phyloP scores from a whole-genome alignment of 768 basidiomycete genomes.

The Russula sp. region DNA sequence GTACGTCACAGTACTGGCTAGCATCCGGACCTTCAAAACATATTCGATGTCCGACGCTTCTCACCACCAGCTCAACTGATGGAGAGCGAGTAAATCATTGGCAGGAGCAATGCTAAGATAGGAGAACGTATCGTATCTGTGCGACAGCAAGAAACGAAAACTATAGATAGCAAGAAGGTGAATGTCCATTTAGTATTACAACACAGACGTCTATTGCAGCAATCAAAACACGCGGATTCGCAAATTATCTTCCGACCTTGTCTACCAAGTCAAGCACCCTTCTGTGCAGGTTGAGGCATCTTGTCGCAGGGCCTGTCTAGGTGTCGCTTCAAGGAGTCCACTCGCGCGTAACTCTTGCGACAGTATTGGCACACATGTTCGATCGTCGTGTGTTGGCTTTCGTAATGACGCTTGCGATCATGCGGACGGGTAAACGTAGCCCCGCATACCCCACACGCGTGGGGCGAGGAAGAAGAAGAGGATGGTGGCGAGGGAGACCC shows the following conservation, averaged over 20 bases:
- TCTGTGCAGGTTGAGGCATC: slow-evolving; percentile 22
- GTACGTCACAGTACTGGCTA: not conserved
- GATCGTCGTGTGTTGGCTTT: slow-evolving; percentile 64
- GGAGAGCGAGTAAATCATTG: slow-evolving; percentile 7
- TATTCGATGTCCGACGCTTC: not conserved
- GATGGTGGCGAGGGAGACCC: slow-evolving; percentile 26
- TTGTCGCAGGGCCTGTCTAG: slow-evolving; percentile 76
- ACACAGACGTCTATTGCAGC: slow-evolving; percentile 10
- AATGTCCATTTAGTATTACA: slow-evolving; percentile 12
- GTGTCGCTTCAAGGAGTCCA: slow-evolving; percentile 76
- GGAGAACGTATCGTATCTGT: slow-evolving; percentile 4
- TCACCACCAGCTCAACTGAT: slow-evolving; percentile 10
- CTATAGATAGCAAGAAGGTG: not conserved
- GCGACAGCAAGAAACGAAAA: slow-evolving; percentile 7
- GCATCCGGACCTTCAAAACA: not conserved
- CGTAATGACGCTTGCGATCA: slow-evolving; percentile 76
- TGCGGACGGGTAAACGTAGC: slow-evolving; percentile 77
- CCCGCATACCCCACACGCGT: slow-evolving; percentile 66
- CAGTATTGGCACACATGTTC: slow-evolving; percentile 68
- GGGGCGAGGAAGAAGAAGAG: slow-evolving; percentile 51
- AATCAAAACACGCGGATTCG: slow-evolving; percentile 1
- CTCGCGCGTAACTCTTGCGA: slow-evolving; percentile 73
- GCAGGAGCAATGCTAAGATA: slow-evolving; percentile 11
- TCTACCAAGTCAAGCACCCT: slow-evolving; percentile 7
- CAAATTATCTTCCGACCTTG: not conserved